Base-by-base conservation (phyloP, 305 asterid species). In the Solanum hybrid region DNA sequence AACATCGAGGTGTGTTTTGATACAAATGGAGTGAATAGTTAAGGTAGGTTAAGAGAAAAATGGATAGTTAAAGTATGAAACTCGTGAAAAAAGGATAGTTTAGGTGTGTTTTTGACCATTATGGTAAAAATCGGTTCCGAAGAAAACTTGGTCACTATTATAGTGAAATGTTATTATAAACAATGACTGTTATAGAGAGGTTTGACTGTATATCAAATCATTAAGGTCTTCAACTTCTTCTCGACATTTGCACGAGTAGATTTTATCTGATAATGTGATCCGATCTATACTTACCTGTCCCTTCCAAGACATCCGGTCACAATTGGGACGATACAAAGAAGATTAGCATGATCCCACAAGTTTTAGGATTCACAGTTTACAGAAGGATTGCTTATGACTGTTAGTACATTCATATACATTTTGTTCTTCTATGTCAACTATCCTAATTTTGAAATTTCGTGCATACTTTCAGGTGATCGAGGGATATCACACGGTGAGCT, bases 391-490 rank as follows among this genome's bases (percentile, higher is more conserved):
- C 10, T 56, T 20, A 56, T 51, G 64, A 51, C 5, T 51, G 64
- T 51, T 51, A 16, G n/a, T 51, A 51, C 64, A 51, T 51, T 51
- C 64, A 42, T 42, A 42, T 4, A 24, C 32, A 37, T 31, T 40
- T 40, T 81, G 24, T 82, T 17, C 72, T 29, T 20, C 32, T 82
- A 82, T 46, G 73, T 46, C n/a, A 69, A 71, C 80, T 7, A 17
- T 26, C 29, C 71, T 72, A 22, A 72, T 31, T 38, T 51, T 79
- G 86, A 32, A 60, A 6, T 35, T 77, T 14, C 11, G 3, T 31
- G n/a, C 90, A 5, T 69, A 32, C 34, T 31, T 85, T 81, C 92
- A 97, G 99, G 99, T 20, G 98, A 96, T 89, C 95, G 96, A 0
- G 98, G 98, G 69, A 60, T 87, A 17, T 92, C 91, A 10, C 98